Percentiles rank a stretch among this genome's conserved stretches.
phyloP scores from a whole-genome alignment of 2,329 filamentous ascomycete genomes.

The Xylariaceae sp. region DNA sequence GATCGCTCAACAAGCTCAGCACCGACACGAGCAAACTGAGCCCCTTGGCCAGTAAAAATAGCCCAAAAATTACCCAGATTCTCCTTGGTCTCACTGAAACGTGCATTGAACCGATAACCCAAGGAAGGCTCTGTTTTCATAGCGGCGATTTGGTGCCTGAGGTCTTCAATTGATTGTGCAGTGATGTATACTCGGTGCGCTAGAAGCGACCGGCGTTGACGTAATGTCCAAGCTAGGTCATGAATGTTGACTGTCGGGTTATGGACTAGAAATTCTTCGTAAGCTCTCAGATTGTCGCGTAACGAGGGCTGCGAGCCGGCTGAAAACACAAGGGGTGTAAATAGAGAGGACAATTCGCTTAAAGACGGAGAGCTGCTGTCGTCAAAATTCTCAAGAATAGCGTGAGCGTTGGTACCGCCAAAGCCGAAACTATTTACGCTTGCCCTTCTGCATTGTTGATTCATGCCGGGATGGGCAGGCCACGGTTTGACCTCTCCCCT shows the following conservation, averaged over 20 bases:
- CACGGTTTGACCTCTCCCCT: conserved; percentile 2
- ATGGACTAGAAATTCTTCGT: background rate
- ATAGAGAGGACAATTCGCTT: background rate
- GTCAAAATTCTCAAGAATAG: conserved; percentile 26
- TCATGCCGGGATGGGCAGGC: conserved; percentile 3
- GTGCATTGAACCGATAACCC: background rate
- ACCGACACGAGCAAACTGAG: conserved; percentile 37
- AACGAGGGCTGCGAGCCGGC: conserved; percentile 16
- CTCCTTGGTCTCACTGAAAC: background rate
- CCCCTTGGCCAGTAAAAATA: conserved; percentile 41
- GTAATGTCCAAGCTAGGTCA: too few relatives aligned
- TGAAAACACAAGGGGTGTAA: conserved; percentile 23
- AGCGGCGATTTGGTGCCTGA: too few relatives aligned
- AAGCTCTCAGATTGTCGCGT: background rate
- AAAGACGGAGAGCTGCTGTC: background rate
- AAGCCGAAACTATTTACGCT: conserved; percentile 31
- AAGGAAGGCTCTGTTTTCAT: too few relatives aligned
- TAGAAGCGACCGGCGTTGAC: too few relatives aligned
- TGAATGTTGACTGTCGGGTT: background rate
- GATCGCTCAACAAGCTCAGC: conserved; percentile 18
- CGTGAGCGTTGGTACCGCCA: conserved; percentile 28
- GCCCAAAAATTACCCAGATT: conserved; percentile 19
- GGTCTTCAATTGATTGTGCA: too few relatives aligned
- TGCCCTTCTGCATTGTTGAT: conserved; percentile 9
- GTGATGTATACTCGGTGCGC: too few relatives aligned